Percentiles rank a stretch among this genome's conserved stretches.
Evolutionary conservation across 1,139 yeast genomes (phyloP).

Genomic region (Suhomyces terraborum): DNA sequence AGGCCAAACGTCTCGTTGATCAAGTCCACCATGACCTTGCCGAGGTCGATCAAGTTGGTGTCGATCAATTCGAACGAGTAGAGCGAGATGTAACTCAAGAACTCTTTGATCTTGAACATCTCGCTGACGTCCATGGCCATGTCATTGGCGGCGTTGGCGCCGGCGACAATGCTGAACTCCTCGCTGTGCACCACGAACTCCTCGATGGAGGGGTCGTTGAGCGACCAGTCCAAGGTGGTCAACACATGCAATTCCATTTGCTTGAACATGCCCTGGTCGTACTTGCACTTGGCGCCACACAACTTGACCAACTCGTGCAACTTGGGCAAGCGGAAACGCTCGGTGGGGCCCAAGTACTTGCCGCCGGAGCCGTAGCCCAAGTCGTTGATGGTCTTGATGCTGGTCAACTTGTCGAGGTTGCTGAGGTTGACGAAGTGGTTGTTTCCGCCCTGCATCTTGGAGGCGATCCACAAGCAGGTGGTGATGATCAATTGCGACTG

Average conservation of each 20-base stretch:
- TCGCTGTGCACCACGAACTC: constrained; percentile 44
- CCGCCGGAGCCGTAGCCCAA: constrained; percentile 57
- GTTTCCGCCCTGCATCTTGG: constrained; percentile 69
- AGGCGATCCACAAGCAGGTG: constrained; percentile 67
- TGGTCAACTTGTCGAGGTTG: constrained; percentile 32
- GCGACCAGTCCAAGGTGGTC: constrained; percentile 62
- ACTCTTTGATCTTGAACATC: constrained; percentile 42
- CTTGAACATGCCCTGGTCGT: constrained; percentile 63
- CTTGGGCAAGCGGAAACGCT: constrained; percentile 66
- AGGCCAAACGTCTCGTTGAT: constrained; percentile 37
- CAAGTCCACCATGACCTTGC: constrained; percentile 38
- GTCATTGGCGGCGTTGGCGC: not conserved
- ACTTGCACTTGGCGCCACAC: constrained; percentile 59
- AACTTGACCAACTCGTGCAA: constrained; percentile 60
- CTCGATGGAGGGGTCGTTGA: constrained; percentile 58
- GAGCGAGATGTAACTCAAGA: constrained; percentile 38
- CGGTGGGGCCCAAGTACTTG: constrained; percentile 64
- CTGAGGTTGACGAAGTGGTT: constrained; percentile 61
- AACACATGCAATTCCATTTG: constrained; percentile 57
- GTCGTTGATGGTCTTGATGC: constrained; percentile 41
- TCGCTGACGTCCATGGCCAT: constrained; percentile 21
- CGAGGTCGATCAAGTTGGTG: constrained; percentile 34
- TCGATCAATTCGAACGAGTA: constrained; percentile 42
- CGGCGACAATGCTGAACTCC: constrained; percentile 33
- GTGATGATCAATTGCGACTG: constrained; percentile 66